Conservation (phyloP, 192 early-diverging fungal species). For the Diversispora epigaea region DNA sequence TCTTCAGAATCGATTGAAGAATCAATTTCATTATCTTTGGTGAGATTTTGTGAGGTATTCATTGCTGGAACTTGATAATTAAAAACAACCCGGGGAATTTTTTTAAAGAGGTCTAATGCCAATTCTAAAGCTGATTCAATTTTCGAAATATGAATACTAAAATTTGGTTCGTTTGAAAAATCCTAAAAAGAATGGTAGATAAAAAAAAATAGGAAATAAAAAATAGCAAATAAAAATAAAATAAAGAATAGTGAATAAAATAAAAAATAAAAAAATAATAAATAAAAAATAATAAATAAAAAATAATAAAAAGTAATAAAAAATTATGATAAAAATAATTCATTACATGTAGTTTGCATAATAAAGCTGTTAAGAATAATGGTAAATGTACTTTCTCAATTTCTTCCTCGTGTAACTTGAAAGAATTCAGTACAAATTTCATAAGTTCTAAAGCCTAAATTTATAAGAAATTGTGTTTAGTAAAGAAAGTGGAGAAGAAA, state of each 20-base stretch:
- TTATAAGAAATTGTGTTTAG: slow-evolving; percentile 10
- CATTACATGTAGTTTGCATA: slow-evolving; percentile 54
- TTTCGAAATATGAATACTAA: slow-evolving; percentile 32
- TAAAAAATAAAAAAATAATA: not conserved
- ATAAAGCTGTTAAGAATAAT: slow-evolving; percentile 62
- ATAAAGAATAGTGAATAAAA: not conserved
- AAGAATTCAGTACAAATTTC: slow-evolving; percentile 68
- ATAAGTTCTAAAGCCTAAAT: slow-evolving; percentile 57
- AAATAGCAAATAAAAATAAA: not conserved
- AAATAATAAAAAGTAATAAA: not conserved
- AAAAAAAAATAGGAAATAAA: not conserved
- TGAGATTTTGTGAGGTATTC: not conserved
- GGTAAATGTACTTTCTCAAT: slow-evolving; percentile 80
- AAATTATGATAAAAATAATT: not conserved
- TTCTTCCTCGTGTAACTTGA: slow-evolving; percentile 83
- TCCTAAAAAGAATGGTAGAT: slow-evolving; percentile 6
- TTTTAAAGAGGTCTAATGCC: slow-evolving; percentile 36
- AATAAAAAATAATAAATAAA: not conserved
- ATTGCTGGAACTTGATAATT: slow-evolving; percentile 3
- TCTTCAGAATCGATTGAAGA: slow-evolving; percentile 36
- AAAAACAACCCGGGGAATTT: slow-evolving; percentile 40
- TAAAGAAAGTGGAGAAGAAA: not conserved
- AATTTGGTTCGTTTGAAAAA: slow-evolving; percentile 21
- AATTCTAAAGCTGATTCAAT: slow-evolving; percentile 36
- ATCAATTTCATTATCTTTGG: slow-evolving; percentile 34